Evolutionary conservation across 495 filamentous ascomycete genomes (phyloP), one percentile per base, ranked within the genome.

Genomic region (Tuber calosporum): DNA sequence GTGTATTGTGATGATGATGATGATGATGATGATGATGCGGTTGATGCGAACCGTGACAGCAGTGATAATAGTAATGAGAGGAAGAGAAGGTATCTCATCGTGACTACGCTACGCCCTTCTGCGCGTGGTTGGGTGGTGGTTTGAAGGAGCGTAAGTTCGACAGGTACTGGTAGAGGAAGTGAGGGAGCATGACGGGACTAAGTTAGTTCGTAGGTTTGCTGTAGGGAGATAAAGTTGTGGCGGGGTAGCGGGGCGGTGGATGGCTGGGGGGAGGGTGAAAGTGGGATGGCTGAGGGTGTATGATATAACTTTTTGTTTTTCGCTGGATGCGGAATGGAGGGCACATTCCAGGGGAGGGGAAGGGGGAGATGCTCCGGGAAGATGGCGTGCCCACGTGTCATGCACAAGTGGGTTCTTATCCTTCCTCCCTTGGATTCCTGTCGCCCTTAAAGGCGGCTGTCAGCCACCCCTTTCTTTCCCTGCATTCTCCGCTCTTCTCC

Each of bases 61-160:
- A 40, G 39, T 2, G 19, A 37, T 22, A 77, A 26, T 67, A 68
- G 34, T 38, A 62, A 40, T 1, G 42, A 9, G 19, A 40, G 26
- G 74, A 48, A 62, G 34, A 70, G 42, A 34, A 69, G 70, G 76
- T 73, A 20, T 68, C 68, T 73, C 74, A 77, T 78, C 30, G 43
- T 78, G 74, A 69, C 53, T 62, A 62, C 53, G 26, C 26, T 62
- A 62, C 26, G 26, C 26, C 26, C 53, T 62, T 34, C 48, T n/a
- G 22, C 26, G 53, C 15, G 53, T 34, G 53, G 53, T 62, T 34
- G 53, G 53, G 53, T 34, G 26, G 53, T 34, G 53, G 53, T 62
- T 62, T 62, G 53, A 62, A 62, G 53, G 53, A 34, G 53, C 53
- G 53, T 15, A 34, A 34, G 53, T 62, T 17, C 53, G 30, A 34